Base-by-base conservation (phyloP, 805 yeast species). In the Danielia oregonensis region DNA sequence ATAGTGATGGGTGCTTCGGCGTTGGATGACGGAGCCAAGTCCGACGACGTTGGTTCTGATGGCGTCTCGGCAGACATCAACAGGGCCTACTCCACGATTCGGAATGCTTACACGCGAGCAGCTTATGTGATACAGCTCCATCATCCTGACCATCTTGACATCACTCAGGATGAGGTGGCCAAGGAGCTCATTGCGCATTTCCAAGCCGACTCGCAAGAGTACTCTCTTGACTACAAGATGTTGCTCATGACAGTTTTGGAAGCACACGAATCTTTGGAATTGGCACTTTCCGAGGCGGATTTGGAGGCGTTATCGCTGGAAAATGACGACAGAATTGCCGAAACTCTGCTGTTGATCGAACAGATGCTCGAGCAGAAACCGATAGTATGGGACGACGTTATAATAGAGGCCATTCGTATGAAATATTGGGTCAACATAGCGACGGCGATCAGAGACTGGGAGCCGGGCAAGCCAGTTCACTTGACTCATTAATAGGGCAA, bases 371-470 rank as follows among this genome's bases (percentile, higher is more conserved):
- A 50, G 2, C 39, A 44, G 1, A 43, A 66, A n/a, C 53, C 54
- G 1, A 37, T 60, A 4, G 70, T 80, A 30, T 77, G 78, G 65
- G 75, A 77, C 8, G 50, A 57, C 1, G 82, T 91, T 10, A 78
- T 82, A 32, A 59, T 72, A 35, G 79, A 78, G 40, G 81, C 94
- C 1, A 75, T 87, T 16, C 75, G 74, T 43, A 62, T 91, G 42
- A 85, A 85, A 55, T 91, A 88, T 55, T 88, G 96, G 95, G 68
- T 70, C 31, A 89, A 85, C 52, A 77, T 91, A 22, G 76, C 76
- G 31, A 72, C 72, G 26, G 87, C 86, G 5, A 71, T 88, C 28
- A 78, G 76, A 57, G 87, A 82, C 31, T 82, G 93, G 91, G 82
- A 79, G 44, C 76, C 80, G 1, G 86, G 86, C 14, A 72, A 76